These are phyloP conservation scores for Hypoxylon sp. DNA, from an alignment of 2,329 filamentous ascomycete species.

Conservation along the genomic window DNA sequence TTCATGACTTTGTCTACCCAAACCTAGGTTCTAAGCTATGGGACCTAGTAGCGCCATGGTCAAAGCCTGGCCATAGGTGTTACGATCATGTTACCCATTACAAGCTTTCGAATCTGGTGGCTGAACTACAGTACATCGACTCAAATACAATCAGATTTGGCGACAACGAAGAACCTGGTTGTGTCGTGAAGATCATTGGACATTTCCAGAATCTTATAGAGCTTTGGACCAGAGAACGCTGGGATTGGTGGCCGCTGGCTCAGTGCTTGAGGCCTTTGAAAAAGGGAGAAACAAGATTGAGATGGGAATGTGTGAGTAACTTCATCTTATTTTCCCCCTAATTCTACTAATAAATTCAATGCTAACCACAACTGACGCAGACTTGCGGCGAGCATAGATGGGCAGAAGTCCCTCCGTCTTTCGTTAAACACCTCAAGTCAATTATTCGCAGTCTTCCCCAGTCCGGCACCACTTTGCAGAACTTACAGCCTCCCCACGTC, in stretches of 20 bases:
- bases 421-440: slow-evolving; percentile 8
- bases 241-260: slow-evolving; percentile 21
- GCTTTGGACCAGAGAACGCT: slow-evolving; percentile 4
- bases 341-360: not conserved
- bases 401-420: slow-evolving; percentile 2
- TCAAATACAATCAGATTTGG: not conserved
- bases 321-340: not conserved
- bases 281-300: slow-evolving; percentile 7
- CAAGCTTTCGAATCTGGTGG: slow-evolving; percentile 5
- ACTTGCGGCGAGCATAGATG: slow-evolving; percentile 15
- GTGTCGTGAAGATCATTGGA: not conserved
- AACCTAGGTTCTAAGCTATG: slow-evolving; percentile 10
- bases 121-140: slow-evolving; percentile 10
- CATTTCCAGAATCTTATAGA: slow-evolving; percentile 4
- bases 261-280: not conserved
- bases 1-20: slow-evolving; percentile 9
- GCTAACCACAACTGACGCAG: slow-evolving; percentile 6
- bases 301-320: slow-evolving; percentile 18
- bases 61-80: slow-evolving; percentile 4
- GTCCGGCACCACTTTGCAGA: not conserved
- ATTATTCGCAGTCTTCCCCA: slow-evolving; percentile 11
- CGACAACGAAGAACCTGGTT: not conserved
- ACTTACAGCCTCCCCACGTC: not conserved
- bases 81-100: slow-evolving; percentile 3
- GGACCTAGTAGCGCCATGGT: slow-evolving; percentile 1